Base-by-base conservation (phyloP, 371 early-diverging fungal genomes). In the Apophysomyces variabilis region DNA sequence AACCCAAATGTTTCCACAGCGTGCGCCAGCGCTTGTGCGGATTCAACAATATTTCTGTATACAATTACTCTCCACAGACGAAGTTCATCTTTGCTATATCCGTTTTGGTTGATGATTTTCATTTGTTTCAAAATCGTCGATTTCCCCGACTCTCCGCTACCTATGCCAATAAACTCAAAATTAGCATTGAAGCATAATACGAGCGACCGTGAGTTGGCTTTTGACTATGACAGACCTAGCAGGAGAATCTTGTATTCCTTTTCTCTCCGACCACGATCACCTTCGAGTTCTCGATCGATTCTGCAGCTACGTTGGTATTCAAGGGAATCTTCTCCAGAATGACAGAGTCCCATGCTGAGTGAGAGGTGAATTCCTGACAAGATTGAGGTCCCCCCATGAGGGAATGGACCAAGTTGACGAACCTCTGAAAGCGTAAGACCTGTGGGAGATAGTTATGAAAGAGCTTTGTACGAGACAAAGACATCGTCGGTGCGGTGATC, bases 41-140 rank as follows among this genome's bases (percentile, higher is more conserved):
- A 91, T 64, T 91, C 88, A 38, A 93, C 76, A 13, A 93, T 70
- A 78, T 95, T 96, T 58, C 88, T 84, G 70, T 88, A 87, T 58
- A 96, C 87, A 6, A 87, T 87, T 63, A 86, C 77, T 46, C 88
- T 80, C 78, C 84, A 94, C 45, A 84, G 72, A 61, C 76, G 76
- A 8, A 92, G 84, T 66, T 96, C 96, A 58, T 88, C 88, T 58
- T 84, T 78, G n/a, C 83, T 84, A 75, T 90, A 97, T 5, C 95
- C 96, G 50, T 87, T 85, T 67, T 92, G 92, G 72, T 95, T 92
- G 69, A 96, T 93, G 68, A 95, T 89, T 71, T 92, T 93, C 93
- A 94, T 93, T 74, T 94, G 95, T 66, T 95, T 95, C 38, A 94
- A 85, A 64, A 95, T 90, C 56, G 95, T 95, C 41, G 90, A 90